These are phyloP conservation scores for Penicillium sp. DNA, from an alignment of 2,329 filamentous ascomycete genomes.

Conservation along the genomic window DNA sequence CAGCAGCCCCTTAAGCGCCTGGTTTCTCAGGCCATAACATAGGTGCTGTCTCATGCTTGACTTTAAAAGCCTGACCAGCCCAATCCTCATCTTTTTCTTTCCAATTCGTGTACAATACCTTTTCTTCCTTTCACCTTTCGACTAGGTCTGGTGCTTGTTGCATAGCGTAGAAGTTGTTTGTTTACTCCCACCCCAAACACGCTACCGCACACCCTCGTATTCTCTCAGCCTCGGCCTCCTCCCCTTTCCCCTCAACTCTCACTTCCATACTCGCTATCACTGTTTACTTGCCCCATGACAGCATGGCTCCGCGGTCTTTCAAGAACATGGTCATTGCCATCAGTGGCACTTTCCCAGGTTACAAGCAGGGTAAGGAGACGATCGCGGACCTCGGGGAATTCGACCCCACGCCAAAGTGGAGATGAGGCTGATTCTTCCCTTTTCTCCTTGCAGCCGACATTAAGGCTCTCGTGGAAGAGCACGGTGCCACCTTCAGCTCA, in stretches of 20 bases:
- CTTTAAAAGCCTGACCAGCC: constrained; percentile 1
- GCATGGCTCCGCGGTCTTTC: constrained; percentile 31
- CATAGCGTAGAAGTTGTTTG: not conserved
- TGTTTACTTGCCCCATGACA: not conserved
- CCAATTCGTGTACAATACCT: not conserved
- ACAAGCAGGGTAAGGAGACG: constrained; percentile 50
- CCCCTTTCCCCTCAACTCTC: not conserved
- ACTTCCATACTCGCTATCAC: not conserved
- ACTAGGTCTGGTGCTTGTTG: not conserved
- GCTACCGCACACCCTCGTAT: not conserved
- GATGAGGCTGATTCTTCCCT: constrained; percentile 13
- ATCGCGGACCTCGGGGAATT: not conserved
- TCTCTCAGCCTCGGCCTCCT: not conserved
- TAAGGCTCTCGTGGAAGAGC: constrained; percentile 33
- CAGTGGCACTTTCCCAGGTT: constrained; percentile 61
- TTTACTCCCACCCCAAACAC: not conserved
- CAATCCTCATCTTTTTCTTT: not conserved
- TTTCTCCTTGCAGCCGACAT: constrained; percentile 29
- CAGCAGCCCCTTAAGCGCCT: constrained; percentile 12
- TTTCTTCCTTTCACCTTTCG: not conserved
- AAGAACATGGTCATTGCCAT: constrained; percentile 51
- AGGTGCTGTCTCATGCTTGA: not conserved
- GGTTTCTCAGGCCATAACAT: constrained; percentile 5
- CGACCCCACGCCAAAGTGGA: constrained; percentile 10
- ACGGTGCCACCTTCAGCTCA: constrained; percentile 37